These are phyloP conservation scores for Alternaria tenuissima DNA, from an alignment of 2,329 filamentous ascomycete genomes.

Conservation along the genomic window DNA sequence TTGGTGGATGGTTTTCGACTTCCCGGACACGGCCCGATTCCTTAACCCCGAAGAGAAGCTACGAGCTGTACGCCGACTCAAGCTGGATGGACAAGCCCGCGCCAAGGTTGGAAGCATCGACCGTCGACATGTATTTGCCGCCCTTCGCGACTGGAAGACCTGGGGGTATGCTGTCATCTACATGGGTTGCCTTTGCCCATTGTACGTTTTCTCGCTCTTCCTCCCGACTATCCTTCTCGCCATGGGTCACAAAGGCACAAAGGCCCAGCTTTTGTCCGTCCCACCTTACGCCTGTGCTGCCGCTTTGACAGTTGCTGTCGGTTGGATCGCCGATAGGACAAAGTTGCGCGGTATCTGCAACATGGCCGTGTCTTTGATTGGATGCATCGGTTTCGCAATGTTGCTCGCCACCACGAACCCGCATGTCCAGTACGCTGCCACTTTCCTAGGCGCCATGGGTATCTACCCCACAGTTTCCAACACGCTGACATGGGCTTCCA, in stretches of 20 bases:
- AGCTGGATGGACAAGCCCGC: slow-evolving; percentile 73
- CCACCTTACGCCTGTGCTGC: slow-evolving; percentile 79
- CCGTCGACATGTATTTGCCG: slow-evolving; percentile 52
- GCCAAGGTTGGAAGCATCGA: slow-evolving; percentile 61
- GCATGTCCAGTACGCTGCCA: slow-evolving; percentile 80
- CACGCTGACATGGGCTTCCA: slow-evolving; percentile 86
- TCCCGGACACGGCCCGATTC: slow-evolving; percentile 67
- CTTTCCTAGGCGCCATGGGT: slow-evolving; percentile 83
- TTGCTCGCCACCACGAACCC: slow-evolving; percentile 71
- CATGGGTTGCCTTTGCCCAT: slow-evolving; percentile 65
- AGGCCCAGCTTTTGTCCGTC: slow-evolving; percentile 75
- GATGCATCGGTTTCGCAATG: slow-evolving; percentile 82
- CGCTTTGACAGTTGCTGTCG: slow-evolving; percentile 72
- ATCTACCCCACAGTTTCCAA: slow-evolving; percentile 90
- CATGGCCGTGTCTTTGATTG: slow-evolving; percentile 73
- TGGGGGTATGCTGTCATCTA: slow-evolving; percentile 66
- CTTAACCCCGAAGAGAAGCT: slow-evolving; percentile 61
- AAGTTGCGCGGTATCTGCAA: slow-evolving; percentile 81
- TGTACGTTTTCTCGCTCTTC: slow-evolving; percentile 49
- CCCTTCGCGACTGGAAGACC: slow-evolving; percentile 59
- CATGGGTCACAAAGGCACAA: slow-evolving; percentile 65
- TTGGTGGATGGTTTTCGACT: slow-evolving; percentile 70
- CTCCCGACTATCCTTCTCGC: slow-evolving; percentile 59
- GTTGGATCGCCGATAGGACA: slow-evolving; percentile 79
- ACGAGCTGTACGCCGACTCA: slow-evolving; percentile 69